These are phyloP conservation scores for Boletus subcaerulescens DNA, from an alignment of 768 basidiomycete genomes.

Conservation along the genomic window DNA sequence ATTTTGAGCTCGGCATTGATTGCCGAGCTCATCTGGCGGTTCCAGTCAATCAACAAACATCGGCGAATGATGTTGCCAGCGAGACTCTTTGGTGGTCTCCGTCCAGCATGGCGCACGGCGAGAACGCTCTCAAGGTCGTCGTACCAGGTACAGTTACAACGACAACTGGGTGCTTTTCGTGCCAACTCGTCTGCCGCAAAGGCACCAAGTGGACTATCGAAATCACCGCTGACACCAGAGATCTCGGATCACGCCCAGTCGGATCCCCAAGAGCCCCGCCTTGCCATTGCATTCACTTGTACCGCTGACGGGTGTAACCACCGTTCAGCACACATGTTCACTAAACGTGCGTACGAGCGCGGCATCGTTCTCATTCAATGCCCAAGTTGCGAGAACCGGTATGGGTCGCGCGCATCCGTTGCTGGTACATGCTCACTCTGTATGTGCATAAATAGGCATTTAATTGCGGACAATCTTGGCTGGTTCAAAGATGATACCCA, in stretches of 20 bases:
- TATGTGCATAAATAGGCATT: constrained; percentile 45
- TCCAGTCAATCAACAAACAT: too few relatives aligned
- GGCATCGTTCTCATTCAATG: constrained; percentile 93
- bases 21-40: constrained; percentile 5
- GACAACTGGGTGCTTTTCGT: constrained; percentile 30
- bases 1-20: not conserved
- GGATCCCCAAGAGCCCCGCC: constrained; percentile 51
- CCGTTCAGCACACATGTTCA: constrained; percentile 87
- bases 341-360: constrained; percentile 76
- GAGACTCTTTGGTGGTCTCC: constrained; percentile 42
- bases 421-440: not conserved
- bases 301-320: constrained; percentile 69
- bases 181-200: constrained; percentile 15
- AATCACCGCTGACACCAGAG: not conserved
- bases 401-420: constrained; percentile 21
- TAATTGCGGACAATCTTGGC: constrained; percentile 87
- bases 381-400: constrained; percentile 88
- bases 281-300: constrained; percentile 85
- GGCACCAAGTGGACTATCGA: not conserved
- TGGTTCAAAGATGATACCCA: constrained; percentile 88
- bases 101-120: constrained; percentile 42
- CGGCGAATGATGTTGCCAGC: constrained; percentile 40
- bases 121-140: constrained; percentile 35
- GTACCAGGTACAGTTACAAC: constrained; percentile 36
- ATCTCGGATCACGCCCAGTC: constrained; percentile 23